A percentile compares a stretch with the other conserved stretches of the same genome.
phyloP scores from a whole-genome alignment of 192 early-diverging fungal species.

The Coemansia aciculifera region DNA sequence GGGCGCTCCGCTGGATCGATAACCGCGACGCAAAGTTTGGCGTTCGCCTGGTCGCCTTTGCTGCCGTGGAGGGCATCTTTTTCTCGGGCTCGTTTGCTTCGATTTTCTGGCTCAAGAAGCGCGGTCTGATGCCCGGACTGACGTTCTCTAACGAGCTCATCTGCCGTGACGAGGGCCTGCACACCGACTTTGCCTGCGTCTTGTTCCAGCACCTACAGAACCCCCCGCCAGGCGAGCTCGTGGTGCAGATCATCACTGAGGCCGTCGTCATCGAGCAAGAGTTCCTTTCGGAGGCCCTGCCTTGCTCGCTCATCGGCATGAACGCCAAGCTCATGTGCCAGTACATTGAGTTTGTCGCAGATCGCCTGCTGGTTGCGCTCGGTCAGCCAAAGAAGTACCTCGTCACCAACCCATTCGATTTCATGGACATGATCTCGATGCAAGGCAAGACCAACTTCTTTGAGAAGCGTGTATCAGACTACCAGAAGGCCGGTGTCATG shows the following conservation, averaged over 20 bases:
- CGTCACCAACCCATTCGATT: slow-evolving; percentile 93
- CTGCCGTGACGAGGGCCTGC: slow-evolving; percentile 95
- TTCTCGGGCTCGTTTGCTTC: slow-evolving; percentile 97
- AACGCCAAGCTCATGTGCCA: slow-evolving; percentile 90
- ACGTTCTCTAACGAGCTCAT: slow-evolving; percentile 98
- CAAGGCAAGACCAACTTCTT: slow-evolving; percentile 99
- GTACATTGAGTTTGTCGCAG: slow-evolving; percentile 99
- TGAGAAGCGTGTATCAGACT: slow-evolving; percentile 95
- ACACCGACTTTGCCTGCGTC: slow-evolving; percentile 96
- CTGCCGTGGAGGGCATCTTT: slow-evolving; percentile 98
- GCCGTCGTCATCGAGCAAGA: slow-evolving; percentile 95
- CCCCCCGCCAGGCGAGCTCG: slow-evolving; percentile 66
- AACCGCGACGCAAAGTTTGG: slow-evolving; percentile 81
- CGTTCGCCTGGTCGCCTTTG: slow-evolving; percentile 92
- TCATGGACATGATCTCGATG: slow-evolving; percentile 98
- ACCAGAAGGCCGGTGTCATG: slow-evolving; percentile 92
- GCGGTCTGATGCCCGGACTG: slow-evolving; percentile 95
- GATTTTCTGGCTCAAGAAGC: slow-evolving; percentile 99
- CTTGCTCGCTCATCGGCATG: slow-evolving; percentile 95
- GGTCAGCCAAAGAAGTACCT: slow-evolving; percentile 85
- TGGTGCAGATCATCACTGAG: slow-evolving; percentile 75
- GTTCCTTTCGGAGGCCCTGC: slow-evolving; percentile 91
- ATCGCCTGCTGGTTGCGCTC: slow-evolving; percentile 87
- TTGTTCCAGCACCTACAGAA: slow-evolving; percentile 80
- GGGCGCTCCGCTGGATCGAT: slow-evolving; percentile 93